Conservation (phyloP, 2,329 filamentous ascomycete genomes). For the Paraphoma sp. region DNA sequence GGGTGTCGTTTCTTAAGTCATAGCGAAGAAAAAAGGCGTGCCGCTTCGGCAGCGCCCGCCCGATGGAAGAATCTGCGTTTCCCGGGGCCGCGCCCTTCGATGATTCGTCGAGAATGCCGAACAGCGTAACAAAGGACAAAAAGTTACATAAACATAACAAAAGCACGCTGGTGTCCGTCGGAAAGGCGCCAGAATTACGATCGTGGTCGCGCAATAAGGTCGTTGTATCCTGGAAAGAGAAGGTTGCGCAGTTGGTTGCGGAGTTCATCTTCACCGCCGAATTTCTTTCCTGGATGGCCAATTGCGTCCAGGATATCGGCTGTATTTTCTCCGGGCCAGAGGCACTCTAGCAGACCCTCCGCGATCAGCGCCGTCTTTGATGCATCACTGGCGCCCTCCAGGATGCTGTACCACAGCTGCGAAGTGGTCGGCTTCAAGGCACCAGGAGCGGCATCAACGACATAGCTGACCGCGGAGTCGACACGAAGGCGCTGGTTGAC, state of each 20-base stretch:
- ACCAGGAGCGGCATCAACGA: neutral
- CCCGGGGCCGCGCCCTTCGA: neutral
- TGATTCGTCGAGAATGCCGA: constrained; percentile 23
- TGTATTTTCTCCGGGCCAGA: constrained; percentile 18
- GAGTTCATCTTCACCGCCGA: constrained; percentile 17
- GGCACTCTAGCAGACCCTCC: constrained; percentile 13
- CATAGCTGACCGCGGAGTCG: constrained; percentile 13
- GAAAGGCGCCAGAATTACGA: neutral
- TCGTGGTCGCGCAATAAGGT: neutral
- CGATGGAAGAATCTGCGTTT: neutral
- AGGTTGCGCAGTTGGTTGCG: constrained; percentile 11
- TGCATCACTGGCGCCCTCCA: constrained; percentile 17
- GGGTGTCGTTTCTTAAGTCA: constrained; percentile 16
- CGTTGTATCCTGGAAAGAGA: constrained; percentile 15
- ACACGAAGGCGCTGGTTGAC: neutral
- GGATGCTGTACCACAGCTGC: constrained; percentile 21
- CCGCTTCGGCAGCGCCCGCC: constrained; percentile 27
- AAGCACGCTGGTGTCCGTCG: neutral
- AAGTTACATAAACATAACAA: constrained; percentile 5
- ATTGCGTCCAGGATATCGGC: constrained; percentile 19
- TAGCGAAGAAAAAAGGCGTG: constrained; percentile 1
- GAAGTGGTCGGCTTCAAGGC: neutral
- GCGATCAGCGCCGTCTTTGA: constrained; percentile 12
- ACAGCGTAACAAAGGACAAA: constrained; percentile 4
- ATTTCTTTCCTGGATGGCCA: constrained; percentile 19